Evolutionary conservation across 495 filamentous ascomycete genomes (phyloP).

Genomic region (Copromyces sp.): DNA sequence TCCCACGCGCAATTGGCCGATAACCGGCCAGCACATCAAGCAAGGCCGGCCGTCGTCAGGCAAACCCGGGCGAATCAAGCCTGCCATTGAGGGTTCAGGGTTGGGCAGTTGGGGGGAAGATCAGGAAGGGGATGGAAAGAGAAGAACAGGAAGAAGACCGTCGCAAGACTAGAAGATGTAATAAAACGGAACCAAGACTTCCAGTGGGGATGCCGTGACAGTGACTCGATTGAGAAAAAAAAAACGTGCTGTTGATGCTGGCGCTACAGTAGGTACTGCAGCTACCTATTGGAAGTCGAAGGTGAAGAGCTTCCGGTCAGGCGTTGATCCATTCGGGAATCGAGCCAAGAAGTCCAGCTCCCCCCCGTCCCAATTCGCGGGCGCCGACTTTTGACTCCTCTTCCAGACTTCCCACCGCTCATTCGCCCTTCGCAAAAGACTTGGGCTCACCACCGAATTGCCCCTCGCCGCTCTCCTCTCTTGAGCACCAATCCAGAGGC

Average conservation of each 20-base stretch:
- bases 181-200: not conserved
- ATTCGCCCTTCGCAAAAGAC: not conserved
- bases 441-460: not conserved
- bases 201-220: not conserved
- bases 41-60: conserved; percentile 19
- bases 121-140: not conserved
- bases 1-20: conserved; percentile 24
- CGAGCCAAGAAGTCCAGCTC: not conserved
- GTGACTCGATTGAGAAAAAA: not conserved
- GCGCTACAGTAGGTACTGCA: not conserved
- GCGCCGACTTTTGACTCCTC: not conserved
- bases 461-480: not conserved
- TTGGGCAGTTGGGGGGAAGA: not conserved
- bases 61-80: not conserved
- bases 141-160: not conserved
- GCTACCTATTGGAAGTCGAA: not conserved
- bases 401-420: not conserved
- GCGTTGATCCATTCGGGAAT: not conserved
- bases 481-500: not conserved
- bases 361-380: not conserved
- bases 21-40: conserved; percentile 28
- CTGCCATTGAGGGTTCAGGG: not conserved
- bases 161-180: not conserved
- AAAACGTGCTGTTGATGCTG: not conserved
- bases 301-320: not conserved